Evolutionary conservation across 2,329 filamentous ascomycete species (phyloP).

Genomic region (Paecilomyces formosus): DNA sequence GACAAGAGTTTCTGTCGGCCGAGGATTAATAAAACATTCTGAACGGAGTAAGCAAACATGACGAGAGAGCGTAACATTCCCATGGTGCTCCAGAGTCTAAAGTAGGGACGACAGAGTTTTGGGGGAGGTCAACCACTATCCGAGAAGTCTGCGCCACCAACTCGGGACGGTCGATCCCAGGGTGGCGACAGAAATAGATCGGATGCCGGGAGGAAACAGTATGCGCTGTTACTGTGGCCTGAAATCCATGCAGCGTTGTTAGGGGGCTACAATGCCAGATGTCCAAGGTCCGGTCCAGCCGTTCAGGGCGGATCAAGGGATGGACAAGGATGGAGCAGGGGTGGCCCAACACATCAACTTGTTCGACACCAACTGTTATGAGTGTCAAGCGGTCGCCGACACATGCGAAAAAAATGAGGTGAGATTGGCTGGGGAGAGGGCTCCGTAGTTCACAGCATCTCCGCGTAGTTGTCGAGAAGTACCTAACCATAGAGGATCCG

Average conservation of each 20-base stretch:
- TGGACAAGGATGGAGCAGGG: neutral
- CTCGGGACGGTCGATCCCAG: neutral
- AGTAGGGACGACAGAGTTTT: neutral
- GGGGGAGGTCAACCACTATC: neutral
- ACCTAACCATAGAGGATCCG: neutral
- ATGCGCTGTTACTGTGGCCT: neutral
- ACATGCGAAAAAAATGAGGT: neutral
- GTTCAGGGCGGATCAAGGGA: neutral
- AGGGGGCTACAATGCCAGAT: slow-evolving; percentile 1
- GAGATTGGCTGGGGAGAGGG: neutral
- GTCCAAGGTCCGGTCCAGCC: neutral
- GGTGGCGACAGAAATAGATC: slow-evolving; percentile 5
- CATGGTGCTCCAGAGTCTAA: neutral
- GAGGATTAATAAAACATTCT: neutral
- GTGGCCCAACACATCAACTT: neutral
- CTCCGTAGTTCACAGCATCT: neutral
- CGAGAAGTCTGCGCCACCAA: neutral
- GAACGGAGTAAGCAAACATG: neutral
- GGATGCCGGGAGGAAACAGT: neutral
- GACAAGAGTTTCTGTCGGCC: neutral
- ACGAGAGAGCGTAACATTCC: neutral
- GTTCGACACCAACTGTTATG: neutral
- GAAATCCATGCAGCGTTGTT: neutral
- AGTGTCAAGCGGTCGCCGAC: neutral
- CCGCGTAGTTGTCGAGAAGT: neutral